Evolutionary conservation across 345 rosid species (phyloP), one percentile per base, ranked within the genome.

Genomic region (Linum usitatissimum): DNA sequence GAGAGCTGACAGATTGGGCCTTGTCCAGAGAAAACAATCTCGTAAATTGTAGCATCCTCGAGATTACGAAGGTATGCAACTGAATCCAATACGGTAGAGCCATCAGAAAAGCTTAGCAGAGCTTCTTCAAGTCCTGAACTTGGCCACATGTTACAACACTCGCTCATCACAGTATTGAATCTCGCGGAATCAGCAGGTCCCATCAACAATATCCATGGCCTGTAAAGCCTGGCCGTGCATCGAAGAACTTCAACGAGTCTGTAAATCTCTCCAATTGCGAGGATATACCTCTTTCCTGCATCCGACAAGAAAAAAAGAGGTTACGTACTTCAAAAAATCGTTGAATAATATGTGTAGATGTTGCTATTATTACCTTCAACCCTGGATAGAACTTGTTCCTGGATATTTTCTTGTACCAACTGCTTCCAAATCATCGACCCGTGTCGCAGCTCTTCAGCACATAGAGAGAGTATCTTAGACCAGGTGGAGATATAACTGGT

Each of bases 261-360:
- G 79, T 78, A 87, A 64, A 93, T 79, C 73, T 93, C 96, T 59
- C 95, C 92, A 9, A 93, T 85, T 18, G 96, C 81, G 63, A 83
- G 71, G 64, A 79, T 56, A 65, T 77, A 76, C 48, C 70, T 74
- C 79, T 77, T 84, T 57, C 94, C 99, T 93, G 88, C 6, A 73
- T 1, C 61, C 48, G 30, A 13, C 28, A 13, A 42, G 63, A 68
- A 30, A 62, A 23, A 23, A 23, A 23, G 1, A n/a, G 70, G n/a
- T 30, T 58, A 57, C 15, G 55, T 17, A 15, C 6, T 18, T 30
- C 0, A 40, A 40, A 63, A n/a, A 12, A 54, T 28, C 8, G 45
- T 30, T 20, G 20, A 18, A 62, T 23, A 56, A 0, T 49, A 3
- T 30, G 13, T 58, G 28, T 8, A 20, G 36, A 68, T 21, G 55